phyloP scores from a whole-genome alignment of 495 filamentous ascomycete genomes.

The Sphaerosporella brunnea region DNA sequence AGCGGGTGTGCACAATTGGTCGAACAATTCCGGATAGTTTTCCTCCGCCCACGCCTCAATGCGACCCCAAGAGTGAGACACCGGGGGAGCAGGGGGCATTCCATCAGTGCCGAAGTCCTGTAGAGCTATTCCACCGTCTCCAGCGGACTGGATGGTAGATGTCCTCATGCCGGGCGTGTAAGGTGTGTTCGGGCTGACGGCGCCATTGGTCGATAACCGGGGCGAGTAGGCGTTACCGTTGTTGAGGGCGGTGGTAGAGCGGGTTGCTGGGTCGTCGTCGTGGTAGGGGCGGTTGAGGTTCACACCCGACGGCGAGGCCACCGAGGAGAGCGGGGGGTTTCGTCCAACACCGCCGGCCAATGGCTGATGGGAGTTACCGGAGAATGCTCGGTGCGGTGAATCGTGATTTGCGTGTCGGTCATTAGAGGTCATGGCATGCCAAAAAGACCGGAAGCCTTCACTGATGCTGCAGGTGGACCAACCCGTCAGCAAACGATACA shows the following conservation, averaged over 20 bases:
- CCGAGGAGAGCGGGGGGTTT: conserved; percentile 53
- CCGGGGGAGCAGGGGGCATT: conserved; percentile 71
- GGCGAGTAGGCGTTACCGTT: conserved; percentile 29
- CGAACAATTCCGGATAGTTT: conserved; percentile 83
- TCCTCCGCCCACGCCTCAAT: conserved; percentile 89
- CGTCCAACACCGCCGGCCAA: conserved; percentile 46
- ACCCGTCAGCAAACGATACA: background rate
- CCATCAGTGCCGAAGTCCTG: conserved; percentile 79
- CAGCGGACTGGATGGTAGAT: conserved; percentile 33
- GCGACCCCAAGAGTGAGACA: conserved; percentile 74
- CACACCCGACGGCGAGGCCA: conserved; percentile 57
- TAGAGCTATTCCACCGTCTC: conserved; percentile 62
- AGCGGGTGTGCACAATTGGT: conserved; percentile 79
- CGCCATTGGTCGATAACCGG: conserved; percentile 33
- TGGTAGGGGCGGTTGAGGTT: conserved; percentile 53
- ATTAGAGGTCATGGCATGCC: conserved; percentile 84
- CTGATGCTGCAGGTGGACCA: conserved; percentile 33
- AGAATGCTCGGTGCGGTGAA: conserved; percentile 60
- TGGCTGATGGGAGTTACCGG: conserved; percentile 51
- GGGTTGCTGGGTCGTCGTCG: conserved; percentile 42
- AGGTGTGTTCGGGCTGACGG: conserved; percentile 43
- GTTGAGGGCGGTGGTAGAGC: conserved; percentile 36
- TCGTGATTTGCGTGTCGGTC: conserved; percentile 66
- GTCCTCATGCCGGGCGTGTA: conserved; percentile 89
- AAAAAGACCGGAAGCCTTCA: conserved; percentile 58